Evolutionary conservation across 176 grass and related monocot species (phyloP).

Genomic region (Tillandsia leiboldiana): DNA sequence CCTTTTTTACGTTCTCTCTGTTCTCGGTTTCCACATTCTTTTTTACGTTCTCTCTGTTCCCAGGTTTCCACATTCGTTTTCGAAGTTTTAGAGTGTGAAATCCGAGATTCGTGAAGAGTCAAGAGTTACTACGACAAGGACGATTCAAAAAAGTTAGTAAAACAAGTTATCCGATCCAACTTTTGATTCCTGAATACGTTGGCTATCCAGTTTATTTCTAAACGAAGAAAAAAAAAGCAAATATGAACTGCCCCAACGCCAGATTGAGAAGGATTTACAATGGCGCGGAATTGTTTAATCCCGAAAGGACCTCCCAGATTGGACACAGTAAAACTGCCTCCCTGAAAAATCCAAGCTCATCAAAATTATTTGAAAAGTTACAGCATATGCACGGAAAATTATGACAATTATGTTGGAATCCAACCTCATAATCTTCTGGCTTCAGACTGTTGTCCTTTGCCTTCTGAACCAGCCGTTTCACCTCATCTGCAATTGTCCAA

Average conservation of each 20-base stretch:
- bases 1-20: too few species aligned
- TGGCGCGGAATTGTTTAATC: constrained; percentile 91
- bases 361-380: constrained; percentile 4
- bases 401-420: background rate
- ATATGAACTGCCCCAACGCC: constrained; percentile 79
- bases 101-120: too few species aligned
- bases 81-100: too few species aligned
- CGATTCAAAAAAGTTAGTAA: too few species aligned
- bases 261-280: constrained; percentile 85
- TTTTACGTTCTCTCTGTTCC: too few species aligned
- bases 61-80: too few species aligned
- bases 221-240: background rate
- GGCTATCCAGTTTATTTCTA: too few species aligned
- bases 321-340: constrained; percentile 81
- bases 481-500: constrained; percentile 86
- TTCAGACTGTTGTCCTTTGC: constrained; percentile 83
- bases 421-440: constrained; percentile 85
- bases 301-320: constrained; percentile 95
- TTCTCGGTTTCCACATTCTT: too few species aligned
- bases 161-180: too few species aligned
- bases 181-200: too few species aligned
- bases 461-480: constrained; percentile 76
- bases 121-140: too few species aligned
- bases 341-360: constrained; percentile 36
- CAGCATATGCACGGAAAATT: background rate